Evolutionary conservation across 1,284 basidiomycete genomes (phyloP).

Genomic region (Cutaneotrichosporon sp.): DNA sequence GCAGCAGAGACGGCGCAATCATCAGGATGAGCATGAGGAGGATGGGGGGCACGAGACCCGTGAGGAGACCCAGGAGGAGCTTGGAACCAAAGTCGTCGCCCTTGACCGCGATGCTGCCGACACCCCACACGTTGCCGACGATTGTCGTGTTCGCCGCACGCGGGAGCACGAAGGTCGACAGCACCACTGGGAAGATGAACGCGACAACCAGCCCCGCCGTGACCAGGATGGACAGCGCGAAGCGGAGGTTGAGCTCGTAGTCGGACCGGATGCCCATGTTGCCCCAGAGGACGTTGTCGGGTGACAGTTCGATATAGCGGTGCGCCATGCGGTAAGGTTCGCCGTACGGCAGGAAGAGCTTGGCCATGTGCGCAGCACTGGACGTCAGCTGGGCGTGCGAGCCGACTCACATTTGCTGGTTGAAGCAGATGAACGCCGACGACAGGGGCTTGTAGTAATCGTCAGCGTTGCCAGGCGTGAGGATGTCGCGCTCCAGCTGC

Average conservation of each 20-base stretch:
- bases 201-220: conserved; percentile 65
- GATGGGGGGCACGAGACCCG: conserved; percentile 65
- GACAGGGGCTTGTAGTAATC: conserved; percentile 64
- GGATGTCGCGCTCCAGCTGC: conserved; percentile 55
- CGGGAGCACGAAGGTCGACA: neutral
- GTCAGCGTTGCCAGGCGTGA: conserved; percentile 36
- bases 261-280: conserved; percentile 64
- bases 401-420: conserved; percentile 67
- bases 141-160: neutral
- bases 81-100: conserved; percentile 41
- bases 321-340: conserved; percentile 59
- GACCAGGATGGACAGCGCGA: conserved; percentile 55
- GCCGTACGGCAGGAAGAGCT: neutral
- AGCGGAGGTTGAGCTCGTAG: conserved; percentile 72
- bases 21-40: conserved; percentile 69
- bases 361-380: neutral
- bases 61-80: conserved; percentile 64
- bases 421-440: conserved; percentile 90
- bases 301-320: conserved; percentile 67
- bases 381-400: neutral
- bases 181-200: conserved; percentile 55
- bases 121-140: neutral
- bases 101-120: conserved; percentile 53
- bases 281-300: conserved; percentile 69
- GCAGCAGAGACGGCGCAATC: conserved; percentile 66